A percentile compares a stretch with the other conserved stretches of the same genome.
These are phyloP conservation scores for Nemania sp. DNA, from an alignment of 2,329 filamentous ascomycete genomes.

Conservation along the genomic window DNA sequence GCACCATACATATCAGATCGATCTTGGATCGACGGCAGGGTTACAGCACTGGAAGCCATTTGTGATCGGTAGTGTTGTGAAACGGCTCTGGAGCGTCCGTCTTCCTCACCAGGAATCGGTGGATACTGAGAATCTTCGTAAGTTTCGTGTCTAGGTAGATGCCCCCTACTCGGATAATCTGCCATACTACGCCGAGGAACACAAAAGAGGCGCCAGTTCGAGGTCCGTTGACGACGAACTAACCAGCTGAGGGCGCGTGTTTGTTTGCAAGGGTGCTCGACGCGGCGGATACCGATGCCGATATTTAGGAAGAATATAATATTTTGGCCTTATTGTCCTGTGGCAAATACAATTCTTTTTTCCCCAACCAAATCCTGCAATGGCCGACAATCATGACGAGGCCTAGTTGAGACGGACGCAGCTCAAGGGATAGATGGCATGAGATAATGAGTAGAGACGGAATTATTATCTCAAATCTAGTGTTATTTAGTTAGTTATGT, in stretches of 20 bases:
- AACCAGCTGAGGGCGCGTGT: constrained; percentile 36
- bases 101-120: constrained; percentile 57
- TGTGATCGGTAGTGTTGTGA: constrained; percentile 50
- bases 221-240: constrained; percentile 44
- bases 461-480: constrained; percentile 20
- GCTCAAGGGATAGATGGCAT: constrained; percentile 4
- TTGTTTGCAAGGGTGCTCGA: constrained; percentile 21
- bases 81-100: constrained; percentile 53
- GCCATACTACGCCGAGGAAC: constrained; percentile 53
- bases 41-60: constrained; percentile 60
- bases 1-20: constrained; percentile 51
- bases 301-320: constrained; percentile 3
- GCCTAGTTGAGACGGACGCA: background rate
- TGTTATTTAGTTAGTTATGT: constrained; percentile 8
- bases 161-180: constrained; percentile 53
- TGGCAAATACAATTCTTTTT: constrained; percentile 24
- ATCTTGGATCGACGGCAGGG: constrained; percentile 64
- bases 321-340: constrained; percentile 22
- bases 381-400: constrained; percentile 35
- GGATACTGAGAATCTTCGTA: constrained; percentile 59
- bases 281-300: constrained; percentile 21
- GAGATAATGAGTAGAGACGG: background rate
- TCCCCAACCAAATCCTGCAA: constrained; percentile 30
- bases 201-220: constrained; percentile 49
- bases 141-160: constrained; percentile 50